These are phyloP conservation scores for Colletotrichum destructivum DNA, from an alignment of 2,329 filamentous ascomycete species.

Conservation along the genomic window DNA sequence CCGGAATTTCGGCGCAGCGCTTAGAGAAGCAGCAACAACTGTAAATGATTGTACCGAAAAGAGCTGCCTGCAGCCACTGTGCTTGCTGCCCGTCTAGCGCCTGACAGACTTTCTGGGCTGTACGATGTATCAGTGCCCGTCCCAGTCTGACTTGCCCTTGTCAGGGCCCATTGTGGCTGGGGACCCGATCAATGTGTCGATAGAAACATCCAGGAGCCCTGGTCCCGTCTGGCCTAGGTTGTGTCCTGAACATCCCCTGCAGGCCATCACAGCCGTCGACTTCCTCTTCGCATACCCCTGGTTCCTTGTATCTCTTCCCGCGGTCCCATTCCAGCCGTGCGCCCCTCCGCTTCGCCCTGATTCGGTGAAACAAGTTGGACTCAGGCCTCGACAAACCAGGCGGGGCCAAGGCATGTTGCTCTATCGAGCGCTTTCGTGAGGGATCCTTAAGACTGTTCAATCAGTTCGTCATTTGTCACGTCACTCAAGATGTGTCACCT, in stretches of 20 bases:
- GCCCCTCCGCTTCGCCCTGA: conserved; percentile 29
- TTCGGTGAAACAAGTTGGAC: conserved; percentile 33
- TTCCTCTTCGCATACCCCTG: neutral
- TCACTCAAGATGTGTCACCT: neutral
- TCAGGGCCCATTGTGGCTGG: neutral
- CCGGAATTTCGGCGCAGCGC: neutral
- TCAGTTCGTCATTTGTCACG: neutral
- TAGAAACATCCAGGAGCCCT: conserved; percentile 26
- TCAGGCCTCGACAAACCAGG: neutral
- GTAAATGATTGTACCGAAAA: neutral
- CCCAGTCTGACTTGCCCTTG: conserved; percentile 29
- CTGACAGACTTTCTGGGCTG: conserved; percentile 1
- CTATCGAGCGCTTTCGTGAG: neutral
- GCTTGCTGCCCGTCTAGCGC: conserved; percentile 3
- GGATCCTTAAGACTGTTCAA: neutral
- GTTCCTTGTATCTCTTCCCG: conserved; percentile 27
- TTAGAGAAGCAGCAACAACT: neutral
- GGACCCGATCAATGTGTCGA: neutral
- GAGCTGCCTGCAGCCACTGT: neutral
- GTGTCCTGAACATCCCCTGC: conserved; percentile 18
- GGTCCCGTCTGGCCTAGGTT: conserved; percentile 12
- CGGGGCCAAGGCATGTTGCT: neutral
- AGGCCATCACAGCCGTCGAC: conserved; percentile 10
- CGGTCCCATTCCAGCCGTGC: conserved; percentile 33
- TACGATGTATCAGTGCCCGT: conserved; percentile 21